Conservation (phyloP, 1,284 basidiomycete genomes). For the Leccinum insolens region DNA sequence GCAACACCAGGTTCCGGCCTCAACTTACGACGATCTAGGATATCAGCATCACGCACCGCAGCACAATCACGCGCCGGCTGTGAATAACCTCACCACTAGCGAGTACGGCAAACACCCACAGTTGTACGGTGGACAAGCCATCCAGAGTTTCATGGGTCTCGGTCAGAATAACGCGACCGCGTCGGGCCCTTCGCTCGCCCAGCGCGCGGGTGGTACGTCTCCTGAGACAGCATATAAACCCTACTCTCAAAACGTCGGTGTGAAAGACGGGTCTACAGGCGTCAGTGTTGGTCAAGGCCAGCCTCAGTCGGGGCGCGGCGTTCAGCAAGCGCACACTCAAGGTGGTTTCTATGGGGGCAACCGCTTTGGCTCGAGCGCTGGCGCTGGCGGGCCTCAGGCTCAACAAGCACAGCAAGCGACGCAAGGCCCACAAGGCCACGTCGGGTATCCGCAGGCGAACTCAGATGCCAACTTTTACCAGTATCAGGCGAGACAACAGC, state of each 20-base stretch:
- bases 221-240: slow-evolving; percentile 77
- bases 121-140: slow-evolving; percentile 61
- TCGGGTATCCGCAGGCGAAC: slow-evolving; percentile 58
- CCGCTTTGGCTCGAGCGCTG: slow-evolving; percentile 55
- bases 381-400: slow-evolving; percentile 42
- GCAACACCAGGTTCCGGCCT: slow-evolving; percentile 51
- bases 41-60: slow-evolving; percentile 59
- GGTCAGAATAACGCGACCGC: slow-evolving; percentile 50
- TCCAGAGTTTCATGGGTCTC: slow-evolving; percentile 73
- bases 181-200: slow-evolving; percentile 48
- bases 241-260: slow-evolving; percentile 52
- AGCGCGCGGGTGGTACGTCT: slow-evolving; percentile 53
- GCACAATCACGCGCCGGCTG: slow-evolving; percentile 54
- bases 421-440: slow-evolving; percentile 64
- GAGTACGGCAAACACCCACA: slow-evolving; percentile 67
- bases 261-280: slow-evolving; percentile 61
- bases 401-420: slow-evolving; percentile 47
- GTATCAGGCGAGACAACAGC: slow-evolving; percentile 67
- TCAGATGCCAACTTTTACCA: slow-evolving; percentile 68
- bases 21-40: slow-evolving; percentile 68
- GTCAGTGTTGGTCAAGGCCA: slow-evolving; percentile 47
- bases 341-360: slow-evolving; percentile 63
- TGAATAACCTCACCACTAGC: slow-evolving; percentile 51
- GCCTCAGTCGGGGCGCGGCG: slow-evolving; percentile 48
- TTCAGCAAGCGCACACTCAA: slow-evolving; percentile 48